These are phyloP conservation scores for Pythium chondricola DNA, from an alignment of 352 stramenopile genomes.

Conservation along the genomic window DNA sequence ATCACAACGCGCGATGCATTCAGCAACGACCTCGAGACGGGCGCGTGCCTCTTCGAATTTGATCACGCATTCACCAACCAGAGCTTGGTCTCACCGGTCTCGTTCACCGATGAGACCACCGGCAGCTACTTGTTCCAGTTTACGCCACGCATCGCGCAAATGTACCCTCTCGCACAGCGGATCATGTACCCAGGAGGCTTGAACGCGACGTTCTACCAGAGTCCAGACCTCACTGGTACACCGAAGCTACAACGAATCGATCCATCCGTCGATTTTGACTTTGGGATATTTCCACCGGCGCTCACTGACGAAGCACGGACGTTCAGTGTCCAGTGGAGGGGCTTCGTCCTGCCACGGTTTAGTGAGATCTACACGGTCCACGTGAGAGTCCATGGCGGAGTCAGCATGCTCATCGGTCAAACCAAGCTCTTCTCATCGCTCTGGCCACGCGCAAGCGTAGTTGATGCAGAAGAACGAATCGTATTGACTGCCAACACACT, in stretches of 20 bases:
- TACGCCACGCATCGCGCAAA: slow-evolving; percentile 7
- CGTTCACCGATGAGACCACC: slow-evolving; percentile 37
- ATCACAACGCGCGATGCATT: slow-evolving; percentile 42
- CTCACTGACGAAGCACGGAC: slow-evolving; percentile 30
- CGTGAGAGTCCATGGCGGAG: slow-evolving; percentile 25
- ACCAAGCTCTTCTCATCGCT: slow-evolving; percentile 8
- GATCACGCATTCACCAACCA: slow-evolving; percentile 14
- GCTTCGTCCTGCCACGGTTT: slow-evolving; percentile 39
- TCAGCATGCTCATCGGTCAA: slow-evolving; percentile 23
- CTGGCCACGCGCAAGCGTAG: slow-evolving; percentile 17
- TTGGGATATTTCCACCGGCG: slow-evolving; percentile 25
- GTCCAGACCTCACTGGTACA: slow-evolving; percentile 21
- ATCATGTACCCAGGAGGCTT: slow-evolving; percentile 47
- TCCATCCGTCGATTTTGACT: slow-evolving; percentile 40
- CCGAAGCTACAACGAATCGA: slow-evolving; percentile 29
- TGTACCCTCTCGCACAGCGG: neutral
- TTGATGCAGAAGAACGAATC: slow-evolving; percentile 4
- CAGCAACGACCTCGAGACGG: slow-evolving; percentile 44
- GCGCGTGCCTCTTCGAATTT: slow-evolving; percentile 42
- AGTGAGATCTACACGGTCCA: slow-evolving; percentile 58
- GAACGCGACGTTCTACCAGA: slow-evolving; percentile 46
- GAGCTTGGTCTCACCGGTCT: slow-evolving; percentile 18
- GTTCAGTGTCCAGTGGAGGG: slow-evolving; percentile 57
- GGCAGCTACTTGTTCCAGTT: slow-evolving; percentile 15
- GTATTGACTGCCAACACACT: slow-evolving; percentile 30